phyloP scores from a whole-genome alignment of 73 alveolate species.

The Paramecium biaurelia region DNA sequence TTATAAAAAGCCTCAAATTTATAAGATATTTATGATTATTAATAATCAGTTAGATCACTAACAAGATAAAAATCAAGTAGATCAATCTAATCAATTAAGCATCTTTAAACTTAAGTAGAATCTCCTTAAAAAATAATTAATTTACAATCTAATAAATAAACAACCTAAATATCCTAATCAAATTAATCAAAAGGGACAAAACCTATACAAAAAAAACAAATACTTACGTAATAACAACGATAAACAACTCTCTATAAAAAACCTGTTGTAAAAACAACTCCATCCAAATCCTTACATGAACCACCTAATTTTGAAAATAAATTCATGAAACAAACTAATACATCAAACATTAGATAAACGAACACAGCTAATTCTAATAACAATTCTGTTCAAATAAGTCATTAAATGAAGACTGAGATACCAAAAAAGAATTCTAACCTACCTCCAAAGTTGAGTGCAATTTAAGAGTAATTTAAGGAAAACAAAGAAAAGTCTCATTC shows the following conservation, averaged over 20 bases:
- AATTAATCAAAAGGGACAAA: not conserved
- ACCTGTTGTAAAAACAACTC: not conserved
- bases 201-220: not conserved
- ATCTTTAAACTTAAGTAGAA: not conserved
- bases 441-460: not conserved
- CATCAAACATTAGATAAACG: not conserved
- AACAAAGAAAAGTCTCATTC: not conserved
- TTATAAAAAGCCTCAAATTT: not conserved
- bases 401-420: not conserved
- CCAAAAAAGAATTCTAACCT: not conserved
- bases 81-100: not conserved
- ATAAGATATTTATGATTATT: not conserved
- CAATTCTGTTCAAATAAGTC: not conserved
- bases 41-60: constrained; percentile 32
- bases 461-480: not conserved
- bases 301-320: not conserved
- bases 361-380: not conserved
- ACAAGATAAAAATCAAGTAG: constrained; percentile 14
- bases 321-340: not conserved
- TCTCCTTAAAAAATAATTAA: not conserved
- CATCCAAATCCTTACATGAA: constrained; percentile 15
- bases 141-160: not conserved
- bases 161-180: not conserved
- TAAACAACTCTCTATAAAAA: not conserved
- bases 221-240: not conserved